Conservation (phyloP, 352 stramenopile species). For the Blastocystis sp. region DNA sequence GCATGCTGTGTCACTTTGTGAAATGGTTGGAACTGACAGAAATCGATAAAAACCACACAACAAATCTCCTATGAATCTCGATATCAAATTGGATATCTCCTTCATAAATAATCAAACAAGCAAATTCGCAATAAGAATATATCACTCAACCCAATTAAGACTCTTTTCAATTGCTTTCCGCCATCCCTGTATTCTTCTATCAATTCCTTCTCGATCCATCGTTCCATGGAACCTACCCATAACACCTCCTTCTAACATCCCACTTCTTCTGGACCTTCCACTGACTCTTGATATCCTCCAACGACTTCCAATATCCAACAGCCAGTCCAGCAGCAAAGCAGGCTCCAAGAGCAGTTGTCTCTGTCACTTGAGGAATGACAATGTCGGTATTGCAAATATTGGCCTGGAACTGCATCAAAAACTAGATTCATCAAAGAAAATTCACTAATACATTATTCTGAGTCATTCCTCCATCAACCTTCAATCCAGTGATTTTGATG, state of each 20-base stretch:
- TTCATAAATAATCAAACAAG: neutral
- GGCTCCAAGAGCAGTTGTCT: conserved; percentile 94
- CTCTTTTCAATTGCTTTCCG: conserved; percentile 64
- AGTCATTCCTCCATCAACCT: conserved; percentile 95
- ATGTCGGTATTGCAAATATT: conserved; percentile 90
- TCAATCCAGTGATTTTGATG: conserved; percentile 83
- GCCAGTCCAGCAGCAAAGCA: conserved; percentile 93
- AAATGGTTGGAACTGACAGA: neutral
- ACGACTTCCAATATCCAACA: conserved; percentile 88
- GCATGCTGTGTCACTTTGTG: conserved; percentile 57
- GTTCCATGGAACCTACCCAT: conserved; percentile 19
- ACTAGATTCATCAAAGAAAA: neutral
- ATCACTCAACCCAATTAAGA: conserved; percentile 61
- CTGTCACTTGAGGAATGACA: conserved; percentile 85
- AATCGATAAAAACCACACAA: neutral
- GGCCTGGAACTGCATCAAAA: conserved; percentile 95
- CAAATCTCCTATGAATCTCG: conserved; percentile 21
- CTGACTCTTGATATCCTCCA: conserved; percentile 76
- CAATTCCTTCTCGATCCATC: conserved; percentile 63
- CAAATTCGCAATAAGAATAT: neutral
- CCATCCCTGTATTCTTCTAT: conserved; percentile 39
- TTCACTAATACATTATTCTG: conserved; percentile 84
- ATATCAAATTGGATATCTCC: neutral
- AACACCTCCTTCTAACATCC: neutral
- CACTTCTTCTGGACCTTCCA: conserved; percentile 69